Conservation (phyloP, 352 stramenopile species). For the Phytopythium kandeliae region DNA sequence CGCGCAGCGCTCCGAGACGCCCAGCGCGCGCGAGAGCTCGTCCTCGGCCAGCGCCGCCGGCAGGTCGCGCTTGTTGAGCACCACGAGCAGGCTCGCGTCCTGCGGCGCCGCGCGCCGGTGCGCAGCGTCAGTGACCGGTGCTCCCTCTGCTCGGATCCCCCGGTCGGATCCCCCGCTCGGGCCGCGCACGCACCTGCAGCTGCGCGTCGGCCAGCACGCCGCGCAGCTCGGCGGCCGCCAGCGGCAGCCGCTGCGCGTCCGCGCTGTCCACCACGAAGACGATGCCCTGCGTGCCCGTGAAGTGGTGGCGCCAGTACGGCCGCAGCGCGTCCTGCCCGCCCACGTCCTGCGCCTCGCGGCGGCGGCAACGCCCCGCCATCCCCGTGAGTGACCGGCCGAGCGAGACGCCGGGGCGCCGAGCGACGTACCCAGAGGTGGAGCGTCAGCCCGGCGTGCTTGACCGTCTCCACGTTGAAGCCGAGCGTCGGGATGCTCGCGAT, state of each 20-base stretch:
- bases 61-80: conserved; percentile 81
- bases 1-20: conserved; percentile 44
- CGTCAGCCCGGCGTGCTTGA: conserved; percentile 66
- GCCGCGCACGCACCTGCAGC: conserved; percentile 38
- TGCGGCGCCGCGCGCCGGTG: too few relatives aligned
- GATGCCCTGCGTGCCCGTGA: conserved; percentile 81
- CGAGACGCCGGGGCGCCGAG: too few relatives aligned
- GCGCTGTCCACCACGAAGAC: conserved; percentile 83
- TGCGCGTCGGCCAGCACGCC: conserved; percentile 65
- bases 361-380: background rate
- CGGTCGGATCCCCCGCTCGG: too few relatives aligned
- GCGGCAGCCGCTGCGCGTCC: conserved; percentile 51
- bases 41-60: conserved; percentile 37
- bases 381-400: background rate
- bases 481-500: conserved; percentile 79
- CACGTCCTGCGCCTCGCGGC: conserved; percentile 48
- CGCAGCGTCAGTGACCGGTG: too few relatives aligned
- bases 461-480: conserved; percentile 80
- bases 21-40: conserved; percentile 41
- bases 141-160: too few relatives aligned
- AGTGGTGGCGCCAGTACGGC: conserved; percentile 82
- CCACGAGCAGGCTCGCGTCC: conserved; percentile 55
- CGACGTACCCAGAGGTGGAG: conserved; percentile 69
- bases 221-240: conserved; percentile 68
- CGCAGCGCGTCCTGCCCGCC: conserved; percentile 72